These are phyloP conservation scores for Penicillium rolfsii DNA, from an alignment of 2,329 filamentous ascomycete species.

Conservation along the genomic window DNA sequence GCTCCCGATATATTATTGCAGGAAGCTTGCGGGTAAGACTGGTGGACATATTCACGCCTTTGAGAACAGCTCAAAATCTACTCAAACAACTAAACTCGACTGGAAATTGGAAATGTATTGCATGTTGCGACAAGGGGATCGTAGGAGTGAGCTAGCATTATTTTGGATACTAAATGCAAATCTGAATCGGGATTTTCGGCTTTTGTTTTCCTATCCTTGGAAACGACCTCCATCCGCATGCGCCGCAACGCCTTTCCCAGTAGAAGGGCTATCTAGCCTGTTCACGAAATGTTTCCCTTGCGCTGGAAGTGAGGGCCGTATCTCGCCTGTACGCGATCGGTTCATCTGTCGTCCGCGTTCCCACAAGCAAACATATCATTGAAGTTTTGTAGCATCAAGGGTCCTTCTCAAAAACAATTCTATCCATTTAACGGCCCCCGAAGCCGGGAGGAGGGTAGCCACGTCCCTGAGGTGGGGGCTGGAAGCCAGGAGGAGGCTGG, in stretches of 20 bases:
- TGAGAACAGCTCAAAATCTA: too few relatives aligned
- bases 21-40: too few relatives aligned
- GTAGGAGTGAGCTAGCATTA: constrained; percentile 11
- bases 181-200: constrained; percentile 17
- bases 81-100: too few relatives aligned
- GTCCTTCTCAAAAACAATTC: constrained; percentile 24
- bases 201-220: constrained; percentile 32
- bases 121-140: constrained; percentile 12
- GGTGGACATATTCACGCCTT: too few relatives aligned
- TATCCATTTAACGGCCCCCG: constrained; percentile 45
- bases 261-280: constrained; percentile 36
- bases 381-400: constrained; percentile 31
- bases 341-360: constrained; percentile 17
- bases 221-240: constrained; percentile 43
- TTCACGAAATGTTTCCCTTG: constrained; percentile 24
- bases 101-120: constrained; percentile 3
- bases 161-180: constrained; percentile 12
- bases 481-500: constrained; percentile 72
- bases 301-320: constrained; percentile 21
- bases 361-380: constrained; percentile 26
- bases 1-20: too few relatives aligned
- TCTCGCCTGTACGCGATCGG: constrained; percentile 16
- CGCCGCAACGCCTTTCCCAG: constrained; percentile 48
- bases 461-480: constrained; percentile 63
- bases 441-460: constrained; percentile 58